These are phyloP conservation scores for Pichia nanzhaoensis DNA, from an alignment of 805 yeast genomes.

Conservation along the genomic window DNA sequence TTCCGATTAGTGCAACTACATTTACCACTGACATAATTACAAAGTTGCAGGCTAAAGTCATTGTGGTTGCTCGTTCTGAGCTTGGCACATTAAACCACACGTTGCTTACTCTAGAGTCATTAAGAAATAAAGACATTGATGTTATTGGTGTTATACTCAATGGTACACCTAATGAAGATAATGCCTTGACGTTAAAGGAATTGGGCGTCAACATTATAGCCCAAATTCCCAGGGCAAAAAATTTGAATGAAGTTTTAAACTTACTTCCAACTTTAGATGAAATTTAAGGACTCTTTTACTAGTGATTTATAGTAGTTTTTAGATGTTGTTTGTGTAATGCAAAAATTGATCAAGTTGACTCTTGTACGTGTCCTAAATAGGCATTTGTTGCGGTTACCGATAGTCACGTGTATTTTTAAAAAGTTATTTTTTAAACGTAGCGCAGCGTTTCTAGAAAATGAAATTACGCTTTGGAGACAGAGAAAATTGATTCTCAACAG, in stretches of 20 bases:
- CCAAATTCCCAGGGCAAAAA: conserved; percentile 6
- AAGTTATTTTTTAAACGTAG: no score
- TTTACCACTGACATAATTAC: conserved; percentile 13
- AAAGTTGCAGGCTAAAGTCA: conserved; percentile 9
- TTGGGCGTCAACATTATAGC: conserved; percentile 8
- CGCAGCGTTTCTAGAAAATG: no score
- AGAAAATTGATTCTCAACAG: no score
- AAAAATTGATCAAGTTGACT: no score
- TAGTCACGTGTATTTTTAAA: no score
- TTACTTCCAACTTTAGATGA: neutral
- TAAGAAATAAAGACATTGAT: neutral
- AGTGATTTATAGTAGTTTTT: neutral
- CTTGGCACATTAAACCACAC: conserved; percentile 12
- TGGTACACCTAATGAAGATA: conserved; percentile 6
- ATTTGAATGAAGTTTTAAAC: conserved; percentile 1
- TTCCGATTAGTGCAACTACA: conserved; percentile 12
- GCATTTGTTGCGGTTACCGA: no score
- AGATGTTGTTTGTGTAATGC: no score
- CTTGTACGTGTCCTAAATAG: no score
- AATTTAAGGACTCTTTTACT: neutral
- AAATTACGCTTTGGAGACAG: no score
- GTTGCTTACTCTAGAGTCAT: conserved; percentile 1
- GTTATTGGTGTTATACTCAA: conserved; percentile 9
- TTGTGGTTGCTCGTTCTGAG: conserved; percentile 16
- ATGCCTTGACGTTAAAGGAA: conserved; percentile 3